Percentiles rank a stretch among this genome's conserved stretches.
Conservation (phyloP, 2,329 filamentous ascomycete species). For the Didymella pomorum region DNA sequence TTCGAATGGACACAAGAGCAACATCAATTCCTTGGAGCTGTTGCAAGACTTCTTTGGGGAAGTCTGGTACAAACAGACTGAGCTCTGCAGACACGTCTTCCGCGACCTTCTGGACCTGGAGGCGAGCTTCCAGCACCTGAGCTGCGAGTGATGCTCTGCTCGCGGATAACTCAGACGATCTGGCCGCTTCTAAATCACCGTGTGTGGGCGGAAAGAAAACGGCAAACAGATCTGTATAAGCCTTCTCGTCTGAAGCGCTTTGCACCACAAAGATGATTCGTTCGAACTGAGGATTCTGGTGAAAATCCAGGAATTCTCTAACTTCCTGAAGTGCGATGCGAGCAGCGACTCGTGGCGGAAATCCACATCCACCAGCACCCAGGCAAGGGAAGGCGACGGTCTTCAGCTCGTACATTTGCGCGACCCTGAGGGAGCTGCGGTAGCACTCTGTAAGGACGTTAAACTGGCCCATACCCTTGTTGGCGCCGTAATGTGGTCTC, state of each 20-base stretch:
- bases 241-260: conserved; percentile 34
- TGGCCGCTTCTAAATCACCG: conserved; percentile 37
- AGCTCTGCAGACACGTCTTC: conserved; percentile 27
- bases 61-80: conserved; percentile 23
- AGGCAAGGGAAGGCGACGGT: conserved; percentile 48
- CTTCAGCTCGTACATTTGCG: conserved; percentile 31
- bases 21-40: conserved; percentile 30
- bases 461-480: conserved; percentile 33
- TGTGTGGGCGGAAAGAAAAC: conserved; percentile 47
- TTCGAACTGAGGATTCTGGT: conserved; percentile 32
- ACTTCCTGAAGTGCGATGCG: conserved; percentile 45
- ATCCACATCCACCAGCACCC: conserved; percentile 42
- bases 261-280: conserved; percentile 45
- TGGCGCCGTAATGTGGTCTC: conserved; percentile 33
- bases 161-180: conserved; percentile 15
- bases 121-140: conserved; percentile 30
- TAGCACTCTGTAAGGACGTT: conserved; percentile 46
- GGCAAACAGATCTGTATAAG: conserved; percentile 42
- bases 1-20: conserved; percentile 27
- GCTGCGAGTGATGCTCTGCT: conserved; percentile 23
- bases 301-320: conserved; percentile 42
- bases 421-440: conserved; percentile 35
- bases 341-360: conserved; percentile 43
- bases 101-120: conserved; percentile 28
- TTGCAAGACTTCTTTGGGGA: conserved; percentile 25